Conservation (phyloP, 371 early-diverging fungal genomes). For the Paraphysoderma sedebokerense region DNA sequence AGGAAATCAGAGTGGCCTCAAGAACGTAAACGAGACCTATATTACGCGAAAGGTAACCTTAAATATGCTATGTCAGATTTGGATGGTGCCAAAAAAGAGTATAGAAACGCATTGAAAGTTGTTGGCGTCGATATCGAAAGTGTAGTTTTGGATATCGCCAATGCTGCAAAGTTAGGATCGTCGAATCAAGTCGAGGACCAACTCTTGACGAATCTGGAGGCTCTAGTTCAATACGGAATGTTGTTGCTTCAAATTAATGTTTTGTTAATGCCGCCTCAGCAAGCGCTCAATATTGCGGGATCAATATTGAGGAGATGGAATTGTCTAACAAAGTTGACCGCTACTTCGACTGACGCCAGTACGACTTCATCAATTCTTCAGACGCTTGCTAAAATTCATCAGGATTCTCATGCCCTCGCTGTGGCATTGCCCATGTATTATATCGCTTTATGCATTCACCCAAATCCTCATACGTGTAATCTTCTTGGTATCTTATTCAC, state of each 20-base stretch:
- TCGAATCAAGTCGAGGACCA: neutral
- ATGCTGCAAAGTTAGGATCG: no score
- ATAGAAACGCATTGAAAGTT: conserved; percentile 31
- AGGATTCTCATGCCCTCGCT: conserved; percentile 49
- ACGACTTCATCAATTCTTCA: conserved; percentile 60
- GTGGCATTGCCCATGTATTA: conserved; percentile 66
- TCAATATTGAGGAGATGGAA: conserved; percentile 6
- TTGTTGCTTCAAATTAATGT: no score
- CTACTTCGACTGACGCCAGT: conserved; percentile 5
- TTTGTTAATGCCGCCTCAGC: no score
- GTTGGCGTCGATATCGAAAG: neutral
- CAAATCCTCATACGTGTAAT: conserved; percentile 77
- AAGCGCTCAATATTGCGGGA: conserved; percentile 10
- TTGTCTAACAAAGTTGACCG: neutral
- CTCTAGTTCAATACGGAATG: neutral
- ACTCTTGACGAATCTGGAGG: neutral
- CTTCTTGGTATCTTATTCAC: conserved; percentile 70
- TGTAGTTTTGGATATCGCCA: neutral
- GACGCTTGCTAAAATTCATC: conserved; percentile 70
- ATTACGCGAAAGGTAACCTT: conserved; percentile 71
- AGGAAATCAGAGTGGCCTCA: conserved; percentile 5
- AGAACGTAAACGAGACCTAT: conserved; percentile 30
- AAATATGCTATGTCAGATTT: conserved; percentile 56
- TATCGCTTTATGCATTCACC: conserved; percentile 52
- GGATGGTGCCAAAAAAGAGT: conserved; percentile 52